Percentiles rank a stretch among this genome's conserved stretches.
Evolutionary conservation across 2,329 filamentous ascomycete genomes (phyloP).

Genomic region (Cercospora zeae-maydis): DNA sequence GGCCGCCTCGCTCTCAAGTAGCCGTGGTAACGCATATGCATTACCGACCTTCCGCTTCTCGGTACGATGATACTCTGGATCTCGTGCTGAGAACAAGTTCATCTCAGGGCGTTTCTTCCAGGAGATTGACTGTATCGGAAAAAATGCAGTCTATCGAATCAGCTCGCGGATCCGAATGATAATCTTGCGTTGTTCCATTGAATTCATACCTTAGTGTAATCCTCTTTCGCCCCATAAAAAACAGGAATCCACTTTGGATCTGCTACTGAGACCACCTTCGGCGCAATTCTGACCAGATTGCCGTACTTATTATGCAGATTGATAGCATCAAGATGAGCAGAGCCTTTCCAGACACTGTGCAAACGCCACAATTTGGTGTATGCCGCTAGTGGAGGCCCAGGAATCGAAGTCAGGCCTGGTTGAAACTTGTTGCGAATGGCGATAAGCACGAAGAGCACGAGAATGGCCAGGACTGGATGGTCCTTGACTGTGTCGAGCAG

Average conservation of each 20-base stretch:
- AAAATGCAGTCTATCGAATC: slow-evolving; percentile 26
- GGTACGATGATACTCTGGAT: slow-evolving; percentile 41
- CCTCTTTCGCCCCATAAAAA: neutral
- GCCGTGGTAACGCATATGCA: slow-evolving; percentile 12
- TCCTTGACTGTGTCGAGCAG: neutral
- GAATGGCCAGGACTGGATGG: neutral
- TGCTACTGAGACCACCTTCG: neutral
- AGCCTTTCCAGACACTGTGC: neutral
- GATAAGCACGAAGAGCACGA: neutral
- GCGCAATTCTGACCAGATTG: neutral
- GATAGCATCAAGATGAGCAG: neutral
- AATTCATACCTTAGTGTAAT: neutral
- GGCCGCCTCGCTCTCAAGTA: slow-evolving; percentile 9
- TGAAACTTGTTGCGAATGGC: neutral
- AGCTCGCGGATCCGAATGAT: neutral
- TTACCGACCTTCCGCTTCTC: slow-evolving; percentile 30
- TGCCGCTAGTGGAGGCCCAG: neutral
- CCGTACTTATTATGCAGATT: neutral
- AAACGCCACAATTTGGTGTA: neutral
- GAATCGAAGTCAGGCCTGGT: neutral
- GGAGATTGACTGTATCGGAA: slow-evolving; percentile 29
- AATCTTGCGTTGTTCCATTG: neutral
- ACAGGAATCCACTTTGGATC: neutral
- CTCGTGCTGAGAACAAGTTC: slow-evolving; percentile 38
- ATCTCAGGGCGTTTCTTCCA: slow-evolving; percentile 20